Evolutionary conservation across 1,284 basidiomycete genomes (phyloP).

Genomic region (Malassezia equina): DNA sequence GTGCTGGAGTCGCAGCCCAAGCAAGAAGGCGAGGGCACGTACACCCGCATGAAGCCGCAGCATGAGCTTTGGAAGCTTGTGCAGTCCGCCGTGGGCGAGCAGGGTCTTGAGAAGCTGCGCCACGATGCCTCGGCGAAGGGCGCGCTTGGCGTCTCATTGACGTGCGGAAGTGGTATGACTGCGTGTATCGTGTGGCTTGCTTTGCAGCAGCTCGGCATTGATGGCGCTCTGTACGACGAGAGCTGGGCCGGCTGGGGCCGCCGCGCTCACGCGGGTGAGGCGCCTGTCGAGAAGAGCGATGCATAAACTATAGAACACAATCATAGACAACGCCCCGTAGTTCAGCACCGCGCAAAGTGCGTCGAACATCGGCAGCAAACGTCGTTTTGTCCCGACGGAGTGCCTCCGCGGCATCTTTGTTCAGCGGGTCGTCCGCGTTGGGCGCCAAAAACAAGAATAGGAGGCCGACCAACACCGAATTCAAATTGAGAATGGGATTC

Average conservation of each 20-base stretch:
- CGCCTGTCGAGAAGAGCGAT: constrained; percentile 12
- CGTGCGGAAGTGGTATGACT: constrained; percentile 69
- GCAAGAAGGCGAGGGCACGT: constrained; percentile 48
- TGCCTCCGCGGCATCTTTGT: constrained; percentile 59
- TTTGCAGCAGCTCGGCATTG: constrained; percentile 59
- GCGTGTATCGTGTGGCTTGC: constrained; percentile 86
- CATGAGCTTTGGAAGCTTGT: constrained; percentile 39
- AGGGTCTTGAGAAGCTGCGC: constrained; percentile 37
- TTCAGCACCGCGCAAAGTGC: constrained; percentile 30
- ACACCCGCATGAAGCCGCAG: constrained; percentile 40
- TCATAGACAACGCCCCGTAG: constrained; percentile 39
- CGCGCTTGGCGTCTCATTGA: constrained; percentile 19
- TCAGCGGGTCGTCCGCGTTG: constrained; percentile 94
- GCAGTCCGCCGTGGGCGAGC: constrained; percentile 58
- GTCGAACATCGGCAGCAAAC: constrained; percentile 38
- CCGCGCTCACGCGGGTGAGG: constrained; percentile 9
- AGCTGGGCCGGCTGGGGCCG: constrained; percentile 37
- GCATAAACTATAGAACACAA: constrained; percentile 18
- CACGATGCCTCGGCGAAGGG: constrained; percentile 30
- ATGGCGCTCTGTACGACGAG: constrained; percentile 66
- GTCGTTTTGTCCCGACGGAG: constrained; percentile 33
- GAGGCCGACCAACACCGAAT: constrained; percentile 91
- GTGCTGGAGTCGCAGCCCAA: constrained; percentile 58
- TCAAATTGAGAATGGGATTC: constrained; percentile 96
- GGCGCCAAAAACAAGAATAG: constrained; percentile 98